Evolutionary conservation across 768 basidiomycete genomes (phyloP).

Genomic region (Rickenella mellea): DNA sequence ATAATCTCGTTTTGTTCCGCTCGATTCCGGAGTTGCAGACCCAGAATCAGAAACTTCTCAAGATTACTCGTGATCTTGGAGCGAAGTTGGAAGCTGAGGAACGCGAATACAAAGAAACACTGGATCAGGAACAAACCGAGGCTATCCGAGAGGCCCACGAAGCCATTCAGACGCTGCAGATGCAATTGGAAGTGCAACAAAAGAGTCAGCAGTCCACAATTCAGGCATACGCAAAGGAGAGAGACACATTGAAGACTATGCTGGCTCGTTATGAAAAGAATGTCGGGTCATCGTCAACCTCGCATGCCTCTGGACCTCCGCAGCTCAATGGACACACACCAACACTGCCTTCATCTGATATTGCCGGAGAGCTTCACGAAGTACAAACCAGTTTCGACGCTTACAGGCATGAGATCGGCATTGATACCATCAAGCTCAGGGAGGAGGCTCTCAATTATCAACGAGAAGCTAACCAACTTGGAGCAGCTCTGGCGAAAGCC

Average conservation of each 20-base stretch:
- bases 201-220: slow-evolving; percentile 59
- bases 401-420: slow-evolving; percentile 70
- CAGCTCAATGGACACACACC: slow-evolving; percentile 18
- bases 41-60: slow-evolving; percentile 85
- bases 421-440: slow-evolving; percentile 62
- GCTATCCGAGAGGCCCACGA: slow-evolving; percentile 85
- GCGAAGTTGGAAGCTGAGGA: slow-evolving; percentile 81
- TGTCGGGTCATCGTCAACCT: slow-evolving; percentile 3
- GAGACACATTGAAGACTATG: slow-evolving; percentile 76
- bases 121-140: slow-evolving; percentile 67
- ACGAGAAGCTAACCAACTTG: slow-evolving; percentile 54
- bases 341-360: slow-evolving; percentile 22
- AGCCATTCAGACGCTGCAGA: slow-evolving; percentile 69
- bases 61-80: slow-evolving; percentile 75
- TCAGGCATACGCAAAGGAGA: slow-evolving; percentile 77
- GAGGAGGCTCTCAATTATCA: slow-evolving; percentile 62
- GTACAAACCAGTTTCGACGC: slow-evolving; percentile 74
- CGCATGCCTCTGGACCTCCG: too few species aligned
- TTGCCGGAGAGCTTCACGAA: slow-evolving; percentile 56
- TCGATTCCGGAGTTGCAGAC: slow-evolving; percentile 74
- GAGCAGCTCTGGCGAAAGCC: slow-evolving; percentile 68
- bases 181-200: slow-evolving; percentile 73
- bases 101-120: slow-evolving; percentile 56
- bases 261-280: slow-evolving; percentile 44
- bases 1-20: slow-evolving; percentile 80